Evolutionary conservation across 345 rosid genomes (phyloP), one percentile per base, ranked within the genome.

Genomic region (Salix caprea): DNA sequence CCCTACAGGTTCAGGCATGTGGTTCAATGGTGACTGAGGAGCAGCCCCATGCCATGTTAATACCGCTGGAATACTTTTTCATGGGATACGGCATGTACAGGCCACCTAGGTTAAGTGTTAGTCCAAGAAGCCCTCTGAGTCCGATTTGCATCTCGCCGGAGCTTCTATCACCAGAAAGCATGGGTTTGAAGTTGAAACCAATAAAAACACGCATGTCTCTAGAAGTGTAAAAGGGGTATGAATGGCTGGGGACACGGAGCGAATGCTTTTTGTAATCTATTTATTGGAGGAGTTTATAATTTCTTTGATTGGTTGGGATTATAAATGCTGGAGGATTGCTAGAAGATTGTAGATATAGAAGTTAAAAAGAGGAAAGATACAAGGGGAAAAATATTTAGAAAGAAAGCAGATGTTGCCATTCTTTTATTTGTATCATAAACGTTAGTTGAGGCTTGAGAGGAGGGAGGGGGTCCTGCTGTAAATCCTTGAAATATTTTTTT

Each of bases 11-110:
- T 73, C 97, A 90, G 83, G 97, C 91, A 74, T 92, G 98, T 77
- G 99, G 99, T 61, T 93, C 99, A 0, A 77, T 92, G 90, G 99
- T 96, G 79, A 96, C 95, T 0, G 95, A 96, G 88, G 99, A 93
- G 76, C 98, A 96, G 78, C 99, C 99, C 28, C 94, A 93, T 67
- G 98, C 99, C 36, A 96, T 96, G 98, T 79, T 93, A 74, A 92
- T 96, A 80, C 97, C 99, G 11, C 65, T 96, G 82, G 99, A 96
- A 81, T 96, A 90, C 84, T 96, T 96, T 65, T 83, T 93, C 65
- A 90, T 88, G 88, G 98, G 94, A 42, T 96, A 84, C 52, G 94
- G 96, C 19, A 77, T 96, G 71, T 93, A 86, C 85, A 88, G 90
- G 76, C 96, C 91, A 46, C 83, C 92, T 1, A 86, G 79, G 66